Base-by-base conservation (phyloP, 1,139 yeast species). In the Kodamaea fungicola region DNA sequence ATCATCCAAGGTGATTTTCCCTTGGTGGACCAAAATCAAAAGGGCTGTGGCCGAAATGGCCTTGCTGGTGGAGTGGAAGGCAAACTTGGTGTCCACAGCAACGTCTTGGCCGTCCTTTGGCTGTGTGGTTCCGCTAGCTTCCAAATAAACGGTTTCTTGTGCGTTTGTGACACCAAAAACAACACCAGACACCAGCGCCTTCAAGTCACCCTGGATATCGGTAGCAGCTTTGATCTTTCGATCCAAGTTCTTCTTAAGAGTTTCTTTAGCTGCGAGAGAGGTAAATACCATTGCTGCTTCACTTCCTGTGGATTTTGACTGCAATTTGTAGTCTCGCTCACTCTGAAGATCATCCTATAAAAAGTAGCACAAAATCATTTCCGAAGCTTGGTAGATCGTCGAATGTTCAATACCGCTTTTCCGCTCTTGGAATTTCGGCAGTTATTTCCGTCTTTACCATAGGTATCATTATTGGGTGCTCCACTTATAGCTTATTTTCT, bases 41-140 rank as follows among this genome's bases (percentile, higher is more conserved):
- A 64, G 54, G 0, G 75, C 80, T 52, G 71, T 61, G 0, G 73
- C 62, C 2, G 79, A 71, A 39, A 74, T 50, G 4, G 72, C 50
- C 47, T 76, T 76, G n/a, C 80, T 72, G 41, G 75, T 68, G 9
- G 79, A 72, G 34, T 64, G 76, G 32, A 55, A 57, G 40, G 69
- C 57, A 42, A 69, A 57, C 16, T 26, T 22, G 29, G 34, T 31
- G n/a, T 29, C 19, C 8, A 8, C 9, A 13, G 4, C 31, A 5
- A 10, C 23, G 9, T 13, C 12, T 8, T 12, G 22, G 8, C 23
- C 10, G 3, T 7, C 13, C 8, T n/a, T 19, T n/a, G 23, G 7
- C 23, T 12, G 10, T 8, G 24, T 28, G 12, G 22, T 19, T 6
- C 38, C 38, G 12, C 22, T 25, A 8, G 56, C 51, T 21, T 54